Evolutionary conservation across 2,329 filamentous ascomycete species (phyloP).

Genomic region (Curvularia hawaiiensis): DNA sequence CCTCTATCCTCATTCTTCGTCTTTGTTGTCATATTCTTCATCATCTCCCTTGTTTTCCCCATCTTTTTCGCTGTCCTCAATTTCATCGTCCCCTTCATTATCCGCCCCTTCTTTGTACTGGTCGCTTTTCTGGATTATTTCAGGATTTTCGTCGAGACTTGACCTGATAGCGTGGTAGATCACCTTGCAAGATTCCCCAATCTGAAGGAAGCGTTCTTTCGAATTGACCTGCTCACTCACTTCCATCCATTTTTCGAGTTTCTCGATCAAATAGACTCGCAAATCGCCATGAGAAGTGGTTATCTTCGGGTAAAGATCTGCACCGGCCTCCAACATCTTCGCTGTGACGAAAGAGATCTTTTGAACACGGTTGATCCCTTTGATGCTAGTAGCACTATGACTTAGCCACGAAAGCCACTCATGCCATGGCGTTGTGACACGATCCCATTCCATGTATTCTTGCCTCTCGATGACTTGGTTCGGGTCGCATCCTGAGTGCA

Average conservation of each 20-base stretch:
- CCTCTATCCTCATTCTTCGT: not conserved
- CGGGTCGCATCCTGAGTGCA: not conserved
- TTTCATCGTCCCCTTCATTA: not conserved
- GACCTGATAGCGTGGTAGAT: not conserved
- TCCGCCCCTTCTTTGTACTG: not conserved
- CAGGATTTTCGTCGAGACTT: not conserved
- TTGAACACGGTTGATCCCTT: too few species aligned
- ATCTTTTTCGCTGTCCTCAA: too few species aligned
- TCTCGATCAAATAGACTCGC: not conserved
- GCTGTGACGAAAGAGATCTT: not conserved
- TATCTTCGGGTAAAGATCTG: not conserved
- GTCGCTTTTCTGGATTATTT: not conserved
- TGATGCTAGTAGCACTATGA: too few species aligned
- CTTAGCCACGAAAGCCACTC: not conserved
- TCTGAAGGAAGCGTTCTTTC: not conserved
- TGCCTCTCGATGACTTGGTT: not conserved
- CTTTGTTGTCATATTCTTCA: too few species aligned
- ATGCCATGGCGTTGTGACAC: not conserved
- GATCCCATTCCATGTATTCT: not conserved
- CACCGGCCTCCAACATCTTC: not conserved
- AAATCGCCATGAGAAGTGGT: not conserved
- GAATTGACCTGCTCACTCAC: rapidly evolving
- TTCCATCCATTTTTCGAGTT: not conserved
- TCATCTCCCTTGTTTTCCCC: too few species aligned
- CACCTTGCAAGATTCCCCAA: not conserved